Base-by-base conservation (phyloP, 2,329 filamentous ascomycete genomes). In the Aureobasidium pullulans region DNA sequence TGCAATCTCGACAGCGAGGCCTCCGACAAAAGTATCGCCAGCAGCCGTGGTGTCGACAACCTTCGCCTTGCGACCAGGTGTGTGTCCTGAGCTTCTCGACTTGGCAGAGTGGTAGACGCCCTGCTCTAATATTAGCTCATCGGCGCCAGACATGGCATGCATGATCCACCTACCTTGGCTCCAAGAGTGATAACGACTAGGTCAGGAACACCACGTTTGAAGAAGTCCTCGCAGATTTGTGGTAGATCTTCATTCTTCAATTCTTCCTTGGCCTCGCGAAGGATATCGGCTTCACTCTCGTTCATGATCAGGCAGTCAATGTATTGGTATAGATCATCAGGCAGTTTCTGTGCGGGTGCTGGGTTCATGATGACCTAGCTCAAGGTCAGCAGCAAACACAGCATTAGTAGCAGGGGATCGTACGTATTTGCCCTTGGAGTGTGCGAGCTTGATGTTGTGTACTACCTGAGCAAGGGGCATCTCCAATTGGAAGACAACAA, bases 21-120 rank as follows among this genome's bases (percentile, higher is more conserved):
- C 88, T 1, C 94, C 93, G 5, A 95, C 89, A 75, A 96, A 96
- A 0, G 93, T 96, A 72, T 97, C 93, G 0, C 93, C 93, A 5
- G 94, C 94, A 1, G 88, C 93, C 7, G 93, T 97, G 1, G 93
- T 97, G 72, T 97, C 93, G 4, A 96, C 84, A 1, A 97, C 93
- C 60, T 81, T 75, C 16, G 90, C 87, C 72, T 88, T 87, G 62
- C 83, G 79, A 0, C 89, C 90, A 19, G 64, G 44, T 15, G 44
- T 49, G 70, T 59, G 40, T 65, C 65, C 39, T 66, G 68, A 23
- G 56, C 59, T 16, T 58, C 52, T 16, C 64, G 69, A 29, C 63
- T 62, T n/a, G 61, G 60, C 66, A 31, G 61, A 63, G 54, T 72
- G 66, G 63, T 71, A 64, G 32, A 66, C 60, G 6, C 68, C 69